Base-by-base conservation (phyloP, 2,329 filamentous ascomycete species). In the Coniochaeta sp. region DNA sequence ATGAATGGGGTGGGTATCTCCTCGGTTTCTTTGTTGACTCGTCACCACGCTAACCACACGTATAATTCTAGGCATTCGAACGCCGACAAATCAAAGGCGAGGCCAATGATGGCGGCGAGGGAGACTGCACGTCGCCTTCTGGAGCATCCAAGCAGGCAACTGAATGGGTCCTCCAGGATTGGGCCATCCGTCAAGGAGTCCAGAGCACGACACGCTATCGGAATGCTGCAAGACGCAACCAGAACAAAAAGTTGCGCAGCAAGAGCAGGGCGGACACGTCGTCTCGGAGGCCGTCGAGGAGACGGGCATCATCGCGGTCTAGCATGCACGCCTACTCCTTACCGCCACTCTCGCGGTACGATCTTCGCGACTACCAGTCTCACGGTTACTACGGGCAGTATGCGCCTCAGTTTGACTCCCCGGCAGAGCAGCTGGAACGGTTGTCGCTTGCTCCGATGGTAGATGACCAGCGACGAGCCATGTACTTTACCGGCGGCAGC, bases 151-250 rank as follows among this genome's bases (percentile, higher is more conserved):
- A 89, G 69, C 92, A 89, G 70, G 83, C 84, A 1, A 87, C 83
- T 56, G 84, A 89, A 72, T 98, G 93, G 93, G 82, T 86, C 50
- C 77, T 98, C 28, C 87, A 87, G 38, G 77, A 85, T 1, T 86
- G 88, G 72, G 90, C 91, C 0, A 75, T 91, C 34, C 74, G 75
- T 22, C 76, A 75, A 22, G 90, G 90, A 28, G 89, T 97, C 57
- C 86, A 92, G 73, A 93, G 91, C 61, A 98, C 93, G 0, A 97
- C 93, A 1, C 79, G 88, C 64, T 92, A 90, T 72, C 84, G 89
- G 64, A 87, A 86, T 17, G 16, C 55, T 7, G n/a, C 55, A 10
- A 30, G 55, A 28, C 55, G 55, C 34, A 26, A 36, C 38, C 54
- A 56, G 30, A 34, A 34, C 54, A 56, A 56, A 17, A 56, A 56